Base-by-base conservation (phyloP, 306 rosid species). In the Vigna angularis region DNA sequence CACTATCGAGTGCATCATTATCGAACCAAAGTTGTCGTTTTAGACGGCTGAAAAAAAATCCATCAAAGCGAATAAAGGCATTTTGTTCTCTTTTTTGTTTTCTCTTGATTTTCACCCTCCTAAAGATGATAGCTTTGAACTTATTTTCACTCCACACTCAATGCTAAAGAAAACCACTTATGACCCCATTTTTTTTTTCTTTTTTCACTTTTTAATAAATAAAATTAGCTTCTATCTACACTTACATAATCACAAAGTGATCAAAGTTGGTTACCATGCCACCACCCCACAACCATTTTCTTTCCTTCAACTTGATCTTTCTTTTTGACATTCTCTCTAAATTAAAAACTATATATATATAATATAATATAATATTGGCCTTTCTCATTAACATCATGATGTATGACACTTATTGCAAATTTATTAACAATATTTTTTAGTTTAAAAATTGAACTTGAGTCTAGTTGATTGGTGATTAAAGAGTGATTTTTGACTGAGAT, bases 221-320 rank as follows among this genome's bases (percentile, higher is more conserved):
- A 32, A 79, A 44, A 3, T 56, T 26, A 26, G 28, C 28, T 26
- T 26, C 28, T 26, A 26, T 26, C 28, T 26, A 26, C 28, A 26
- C 28, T 26, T 26, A 26, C 28, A 2, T 26, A 26, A 26, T 26
- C 28, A 56, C 2, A 45, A 72, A 73, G 79, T 75, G 32, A 38
- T 53, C 47, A 67, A 45, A 84, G 82, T 81, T 71, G 84, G 87
- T 83, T 71, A 64, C 50, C 50, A 77, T 18, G 61, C 44, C 44
- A 38, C 44, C 82, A 55, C 83, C 78, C 78, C 77, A 68, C 38
- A 50, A 51, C 26, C 81, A 70, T 78, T 82, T 79, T 57, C 77
- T 78, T 67, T 77, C 75, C 28, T 77, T 58, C 62, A 78, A 78
- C 79, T 73, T 77, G 3, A 70, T 47, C 81, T 48, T 68, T 64